Conservation (phyloP, 768 basidiomycete genomes). For the Pleurotus tuber-regium region DNA sequence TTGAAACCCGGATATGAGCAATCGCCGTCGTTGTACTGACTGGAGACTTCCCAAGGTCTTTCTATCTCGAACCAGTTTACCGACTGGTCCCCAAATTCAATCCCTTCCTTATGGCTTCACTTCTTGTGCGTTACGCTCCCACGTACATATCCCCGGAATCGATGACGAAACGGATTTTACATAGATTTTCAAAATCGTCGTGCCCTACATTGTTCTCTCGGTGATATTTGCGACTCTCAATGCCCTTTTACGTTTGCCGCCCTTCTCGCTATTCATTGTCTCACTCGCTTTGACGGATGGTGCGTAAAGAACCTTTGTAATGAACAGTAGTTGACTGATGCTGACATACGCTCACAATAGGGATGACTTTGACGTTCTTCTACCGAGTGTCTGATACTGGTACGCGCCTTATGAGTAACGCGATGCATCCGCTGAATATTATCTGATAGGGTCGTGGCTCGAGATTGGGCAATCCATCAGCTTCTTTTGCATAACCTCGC, state of each 20-base stretch:
- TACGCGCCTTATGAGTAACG: conserved; percentile 19
- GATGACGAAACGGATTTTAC: too few species aligned
- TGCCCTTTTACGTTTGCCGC: conserved; percentile 61
- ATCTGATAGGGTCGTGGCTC: conserved; percentile 69
- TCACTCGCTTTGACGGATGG: conserved; percentile 74
- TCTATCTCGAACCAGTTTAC: conserved; percentile 87
- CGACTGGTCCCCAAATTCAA: conserved; percentile 83
- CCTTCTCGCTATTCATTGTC: conserved; percentile 79
- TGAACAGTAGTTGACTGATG: conserved; percentile 12
- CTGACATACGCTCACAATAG: conserved; percentile 29
- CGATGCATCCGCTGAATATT: conserved; percentile 9
- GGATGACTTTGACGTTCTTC: conserved; percentile 84
- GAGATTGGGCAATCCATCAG: conserved; percentile 88
- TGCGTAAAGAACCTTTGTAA: too few species aligned
- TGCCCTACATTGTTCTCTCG: conserved; percentile 77
- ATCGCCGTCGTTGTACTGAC: too few species aligned
- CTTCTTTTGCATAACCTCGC: conserved; percentile 82
- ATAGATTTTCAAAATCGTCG: conserved; percentile 80
- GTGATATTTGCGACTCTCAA: conserved; percentile 69
- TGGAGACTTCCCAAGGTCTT: conserved; percentile 47
- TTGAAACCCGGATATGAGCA: conserved; percentile 13
- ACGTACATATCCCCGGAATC: too few species aligned
- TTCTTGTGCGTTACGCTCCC: conserved; percentile 64
- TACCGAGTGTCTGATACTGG: conserved; percentile 80
- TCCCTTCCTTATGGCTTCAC: conserved; percentile 77